These are phyloP conservation scores for Talaromyces liani DNA, from an alignment of 495 filamentous ascomycete genomes.

Conservation along the genomic window DNA sequence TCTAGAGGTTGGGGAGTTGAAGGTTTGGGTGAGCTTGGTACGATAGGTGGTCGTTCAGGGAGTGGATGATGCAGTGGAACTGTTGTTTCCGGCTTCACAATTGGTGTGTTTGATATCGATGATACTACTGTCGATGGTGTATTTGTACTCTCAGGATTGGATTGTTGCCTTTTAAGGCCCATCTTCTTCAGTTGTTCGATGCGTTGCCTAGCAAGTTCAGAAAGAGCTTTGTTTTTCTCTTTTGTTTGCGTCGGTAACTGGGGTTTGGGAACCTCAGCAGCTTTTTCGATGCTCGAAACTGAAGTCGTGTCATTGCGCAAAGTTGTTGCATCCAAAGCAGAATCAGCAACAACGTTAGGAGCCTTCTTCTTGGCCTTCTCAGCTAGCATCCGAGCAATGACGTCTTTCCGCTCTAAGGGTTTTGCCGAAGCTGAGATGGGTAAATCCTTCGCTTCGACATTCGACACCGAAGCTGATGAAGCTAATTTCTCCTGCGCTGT, in stretches of 20 bases:
- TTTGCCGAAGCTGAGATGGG: constrained; percentile 19
- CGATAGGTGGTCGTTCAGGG: constrained; percentile 33
- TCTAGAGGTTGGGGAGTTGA: constrained; percentile 41
- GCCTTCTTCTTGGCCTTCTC: constrained; percentile 33
- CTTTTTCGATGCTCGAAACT: constrained; percentile 11
- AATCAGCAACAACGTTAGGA: constrained; percentile 8
- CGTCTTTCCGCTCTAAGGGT: constrained; percentile 65
- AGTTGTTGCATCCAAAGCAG: constrained; percentile 19
- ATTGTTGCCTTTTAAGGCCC: constrained; percentile 27
- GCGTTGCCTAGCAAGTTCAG: constrained; percentile 43
- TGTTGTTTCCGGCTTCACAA: not conserved
- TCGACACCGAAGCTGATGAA: not conserved
- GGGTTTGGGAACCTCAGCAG: constrained; percentile 15
- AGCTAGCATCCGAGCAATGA: constrained; percentile 67
- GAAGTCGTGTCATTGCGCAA: constrained; percentile 22
- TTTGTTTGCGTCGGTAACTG: constrained; percentile 18
- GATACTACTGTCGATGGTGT: not conserved
- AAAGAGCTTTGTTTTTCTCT: constrained; percentile 49
- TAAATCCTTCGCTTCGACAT: no score
- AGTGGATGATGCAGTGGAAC: constrained; percentile 28
- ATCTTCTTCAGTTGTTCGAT: constrained; percentile 45
- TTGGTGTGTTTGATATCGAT: not conserved
- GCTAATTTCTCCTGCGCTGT: not conserved
- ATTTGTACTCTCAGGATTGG: constrained; percentile 4
- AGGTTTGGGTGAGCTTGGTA: not conserved